Conservation (phyloP, 1,284 basidiomycete species). For the Ganoderma boninense region DNA sequence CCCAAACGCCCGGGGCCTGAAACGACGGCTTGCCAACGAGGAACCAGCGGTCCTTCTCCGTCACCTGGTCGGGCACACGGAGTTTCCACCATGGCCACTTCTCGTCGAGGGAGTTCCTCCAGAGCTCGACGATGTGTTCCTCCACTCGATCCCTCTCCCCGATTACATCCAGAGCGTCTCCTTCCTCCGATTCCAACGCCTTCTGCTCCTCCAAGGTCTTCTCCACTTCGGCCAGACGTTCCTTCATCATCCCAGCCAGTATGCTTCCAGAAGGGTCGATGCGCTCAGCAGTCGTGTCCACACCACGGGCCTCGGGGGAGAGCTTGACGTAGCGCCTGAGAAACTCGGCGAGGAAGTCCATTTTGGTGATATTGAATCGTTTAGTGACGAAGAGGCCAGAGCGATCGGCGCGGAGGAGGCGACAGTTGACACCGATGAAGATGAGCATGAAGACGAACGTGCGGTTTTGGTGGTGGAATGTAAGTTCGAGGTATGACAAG, state of each 20-base stretch:
- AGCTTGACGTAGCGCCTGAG: slow-evolving; percentile 18
- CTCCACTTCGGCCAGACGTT: neutral
- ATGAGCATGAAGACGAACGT: slow-evolving; percentile 9
- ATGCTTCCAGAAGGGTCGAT: neutral
- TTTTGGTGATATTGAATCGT: slow-evolving; percentile 20
- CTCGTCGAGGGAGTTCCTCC: slow-evolving; percentile 4
- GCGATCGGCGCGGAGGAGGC: slow-evolving; percentile 22
- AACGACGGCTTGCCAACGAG: slow-evolving; percentile 20
- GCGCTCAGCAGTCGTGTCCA: slow-evolving; percentile 18
- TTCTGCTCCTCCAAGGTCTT: neutral
- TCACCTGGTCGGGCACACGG: neutral
- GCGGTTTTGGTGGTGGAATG: slow-evolving; percentile 21
- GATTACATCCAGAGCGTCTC: neutral
- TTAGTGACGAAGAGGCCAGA: slow-evolving; percentile 17
- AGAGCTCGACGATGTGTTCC: slow-evolving; percentile 9
- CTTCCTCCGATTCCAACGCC: neutral
- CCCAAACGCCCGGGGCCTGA: slow-evolving; percentile 7
- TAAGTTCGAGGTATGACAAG: slow-evolving; percentile 13
- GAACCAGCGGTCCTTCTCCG: neutral
- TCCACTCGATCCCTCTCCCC: neutral
- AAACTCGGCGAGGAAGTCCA: slow-evolving; percentile 21
- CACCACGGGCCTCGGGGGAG: slow-evolving; percentile 9
- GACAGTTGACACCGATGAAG: slow-evolving; percentile 7
- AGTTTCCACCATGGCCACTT: slow-evolving; percentile 24
- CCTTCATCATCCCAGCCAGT: neutral